Evolutionary conservation across 2,329 filamentous ascomycete species (phyloP).

Genomic region (Phyllosticta paracitricarpa): DNA sequence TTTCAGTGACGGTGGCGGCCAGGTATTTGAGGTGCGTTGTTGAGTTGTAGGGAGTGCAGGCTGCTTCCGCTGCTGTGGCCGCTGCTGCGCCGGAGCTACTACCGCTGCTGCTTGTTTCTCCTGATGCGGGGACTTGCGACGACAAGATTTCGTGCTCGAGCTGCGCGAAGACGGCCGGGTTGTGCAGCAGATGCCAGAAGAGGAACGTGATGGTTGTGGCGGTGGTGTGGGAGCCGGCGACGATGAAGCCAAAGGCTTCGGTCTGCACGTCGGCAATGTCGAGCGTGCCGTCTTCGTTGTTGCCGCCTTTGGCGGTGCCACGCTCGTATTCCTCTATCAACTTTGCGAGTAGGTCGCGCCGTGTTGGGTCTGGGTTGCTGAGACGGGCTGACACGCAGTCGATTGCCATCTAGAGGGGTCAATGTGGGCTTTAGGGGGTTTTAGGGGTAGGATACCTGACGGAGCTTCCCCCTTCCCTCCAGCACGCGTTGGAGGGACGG

Average conservation of each 20-base stretch:
- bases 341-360: neutral
- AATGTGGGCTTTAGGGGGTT: neutral
- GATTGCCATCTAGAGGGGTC: neutral
- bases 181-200: conserved; percentile 3
- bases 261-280: conserved; percentile 4
- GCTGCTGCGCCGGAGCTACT: too few relatives aligned
- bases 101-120: neutral
- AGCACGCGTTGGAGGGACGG: neutral
- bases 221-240: conserved; percentile 10
- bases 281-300: neutral
- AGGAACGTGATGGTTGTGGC: conserved; percentile 1
- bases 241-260: conserved; percentile 9
- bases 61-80: neutral
- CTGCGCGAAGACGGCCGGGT: neutral
- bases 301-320: neutral
- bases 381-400: neutral
- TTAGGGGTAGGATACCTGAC: neutral
- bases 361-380: neutral
- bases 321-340: neutral
- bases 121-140: neutral
- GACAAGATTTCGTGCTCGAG: neutral
- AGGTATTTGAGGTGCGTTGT: neutral
- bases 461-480: neutral
- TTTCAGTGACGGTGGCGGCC: neutral
- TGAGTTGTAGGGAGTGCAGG: neutral